Base-by-base conservation (phyloP, 139 green algal species). In the Chlamydomonas sp. region DNA sequence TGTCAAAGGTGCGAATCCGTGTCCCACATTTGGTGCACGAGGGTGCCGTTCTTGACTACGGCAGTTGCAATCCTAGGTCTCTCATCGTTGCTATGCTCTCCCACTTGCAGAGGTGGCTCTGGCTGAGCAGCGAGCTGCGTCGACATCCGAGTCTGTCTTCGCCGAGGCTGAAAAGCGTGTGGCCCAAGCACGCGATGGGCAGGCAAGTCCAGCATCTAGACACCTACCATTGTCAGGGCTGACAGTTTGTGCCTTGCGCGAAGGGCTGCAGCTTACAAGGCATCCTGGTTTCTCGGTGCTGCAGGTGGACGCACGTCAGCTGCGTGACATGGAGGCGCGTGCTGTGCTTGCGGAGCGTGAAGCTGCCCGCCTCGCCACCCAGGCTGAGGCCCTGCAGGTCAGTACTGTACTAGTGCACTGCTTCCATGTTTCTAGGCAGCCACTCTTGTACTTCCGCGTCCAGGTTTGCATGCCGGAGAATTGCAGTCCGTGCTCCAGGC, bases 311-410 rank as follows among this genome's bases (percentile, higher is more conserved):
- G 57, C 59, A 12, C 5, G 80, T 1, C 68, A 77, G 62, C 83
- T 91, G 69, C 83, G 84, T 7, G 81, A 86, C 5, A 78, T 78
- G 49, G 81, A 88, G 60, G 83, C 79, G 6, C 85, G 83, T 4
- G 85, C 88, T 5, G 83, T 64, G 5, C 63, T 74, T 2, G 75
- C 79, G 9, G 86, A 90, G 16, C 68, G 85, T 8, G 69, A 89
- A n/a, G 84, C 78, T 49, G n/a, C 80, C 5, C 76, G 80, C 3
- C 78, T 91, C 60, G 63, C 86, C 58, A 17, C 78, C 3, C 79
- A 94, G 83, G 2, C 92, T 7, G 79, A 87, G 17, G 58, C 72
- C 0, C 49, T 93, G 49, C 78, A 90, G 88, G 85, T 92, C 62
- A 1, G 89, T 1, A 6, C 4, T 20, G 72, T 60, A 20, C 8